Evolutionary conservation across 73 alveolate genomes (phyloP).

Genomic region (Paramecium tetraurelia): DNA sequence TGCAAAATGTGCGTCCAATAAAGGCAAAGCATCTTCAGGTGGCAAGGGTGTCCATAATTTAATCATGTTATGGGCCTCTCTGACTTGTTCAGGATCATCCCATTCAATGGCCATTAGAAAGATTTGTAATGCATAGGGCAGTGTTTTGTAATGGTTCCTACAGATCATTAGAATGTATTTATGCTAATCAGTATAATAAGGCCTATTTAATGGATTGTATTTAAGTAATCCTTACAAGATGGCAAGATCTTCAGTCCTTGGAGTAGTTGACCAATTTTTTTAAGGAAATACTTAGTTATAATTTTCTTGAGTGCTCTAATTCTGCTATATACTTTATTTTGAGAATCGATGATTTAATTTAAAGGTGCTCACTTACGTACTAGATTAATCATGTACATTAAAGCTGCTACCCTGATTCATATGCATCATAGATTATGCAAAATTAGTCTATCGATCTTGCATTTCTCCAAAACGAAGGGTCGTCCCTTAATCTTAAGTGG

Average conservation of each 20-base stretch:
- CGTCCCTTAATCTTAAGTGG: background rate
- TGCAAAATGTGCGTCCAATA: slow-evolving; percentile 82
- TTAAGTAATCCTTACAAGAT: slow-evolving; percentile 41
- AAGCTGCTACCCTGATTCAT: slow-evolving; percentile 18
- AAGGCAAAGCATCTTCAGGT: slow-evolving; percentile 87
- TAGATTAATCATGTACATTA: slow-evolving; percentile 45
- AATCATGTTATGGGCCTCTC: slow-evolving; percentile 67
- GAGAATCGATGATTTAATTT: background rate
- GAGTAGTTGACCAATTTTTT: slow-evolving; percentile 62
- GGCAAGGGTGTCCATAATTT: slow-evolving; percentile 82
- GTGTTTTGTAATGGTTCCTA: slow-evolving; percentile 64
- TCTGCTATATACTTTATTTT: background rate
- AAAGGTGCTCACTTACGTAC: background rate
- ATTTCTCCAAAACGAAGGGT: background rate
- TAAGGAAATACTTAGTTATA: slow-evolving; percentile 40
- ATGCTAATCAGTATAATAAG: slow-evolving; percentile 59
- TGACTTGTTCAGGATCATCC: slow-evolving; percentile 64
- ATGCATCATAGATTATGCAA: slow-evolving; percentile 21
- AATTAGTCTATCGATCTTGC: background rate
- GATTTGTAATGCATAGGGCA: slow-evolving; percentile 60
- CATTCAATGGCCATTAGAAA: slow-evolving; percentile 69
- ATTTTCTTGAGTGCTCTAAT: background rate
- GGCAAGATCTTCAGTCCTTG: slow-evolving; percentile 69
- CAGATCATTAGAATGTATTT: slow-evolving; percentile 63
- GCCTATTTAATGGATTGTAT: slow-evolving; percentile 63